Evolutionary conservation across 768 basidiomycete species (phyloP).

Genomic region (Kwoniella dejecticola): DNA sequence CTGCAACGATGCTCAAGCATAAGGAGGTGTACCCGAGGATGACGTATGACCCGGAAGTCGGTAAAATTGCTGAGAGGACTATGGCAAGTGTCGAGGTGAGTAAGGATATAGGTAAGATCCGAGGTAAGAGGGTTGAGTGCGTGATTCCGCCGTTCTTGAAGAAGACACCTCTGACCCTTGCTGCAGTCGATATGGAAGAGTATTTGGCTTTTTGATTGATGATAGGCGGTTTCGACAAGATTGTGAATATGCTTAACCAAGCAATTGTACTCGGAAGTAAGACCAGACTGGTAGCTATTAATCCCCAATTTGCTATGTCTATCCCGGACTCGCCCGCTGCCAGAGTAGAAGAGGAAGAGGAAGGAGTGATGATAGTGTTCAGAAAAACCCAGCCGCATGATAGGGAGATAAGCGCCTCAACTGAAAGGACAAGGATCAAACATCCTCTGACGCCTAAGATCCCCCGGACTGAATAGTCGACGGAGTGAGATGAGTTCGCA

Average conservation of each 20-base stretch:
- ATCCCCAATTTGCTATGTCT: constrained; percentile 6
- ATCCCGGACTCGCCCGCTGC: too few relatives aligned
- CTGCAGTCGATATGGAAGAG: not conserved
- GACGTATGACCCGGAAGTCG: not conserved
- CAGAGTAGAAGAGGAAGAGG: too few relatives aligned
- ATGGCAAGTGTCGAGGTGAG: constrained; percentile 2
- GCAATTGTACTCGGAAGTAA: constrained; percentile 7
- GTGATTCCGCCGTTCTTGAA: constrained; percentile 27
- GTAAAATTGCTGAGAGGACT: constrained; percentile 2
- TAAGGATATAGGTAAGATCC: constrained; percentile 23
- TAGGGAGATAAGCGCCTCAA: constrained; percentile 12
- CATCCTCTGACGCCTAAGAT: constrained; percentile 24
- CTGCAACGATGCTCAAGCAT: not conserved
- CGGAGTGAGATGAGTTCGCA: not conserved
- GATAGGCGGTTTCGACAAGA: constrained; percentile 20
- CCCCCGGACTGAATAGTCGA: constrained; percentile 2
- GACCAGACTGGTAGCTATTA: not conserved
- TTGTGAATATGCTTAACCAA: constrained; percentile 12
- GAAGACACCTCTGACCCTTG: not conserved
- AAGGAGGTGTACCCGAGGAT: constrained; percentile 12
- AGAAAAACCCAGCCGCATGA: constrained; percentile 20
- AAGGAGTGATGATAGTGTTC: too few relatives aligned
- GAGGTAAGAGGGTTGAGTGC: constrained; percentile 22
- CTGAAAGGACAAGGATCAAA: constrained; percentile 25
- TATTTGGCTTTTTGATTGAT: constrained; percentile 4